Conservation (phyloP, 2,329 filamentous ascomycete genomes). For the Emericellopsis cladophorae region DNA sequence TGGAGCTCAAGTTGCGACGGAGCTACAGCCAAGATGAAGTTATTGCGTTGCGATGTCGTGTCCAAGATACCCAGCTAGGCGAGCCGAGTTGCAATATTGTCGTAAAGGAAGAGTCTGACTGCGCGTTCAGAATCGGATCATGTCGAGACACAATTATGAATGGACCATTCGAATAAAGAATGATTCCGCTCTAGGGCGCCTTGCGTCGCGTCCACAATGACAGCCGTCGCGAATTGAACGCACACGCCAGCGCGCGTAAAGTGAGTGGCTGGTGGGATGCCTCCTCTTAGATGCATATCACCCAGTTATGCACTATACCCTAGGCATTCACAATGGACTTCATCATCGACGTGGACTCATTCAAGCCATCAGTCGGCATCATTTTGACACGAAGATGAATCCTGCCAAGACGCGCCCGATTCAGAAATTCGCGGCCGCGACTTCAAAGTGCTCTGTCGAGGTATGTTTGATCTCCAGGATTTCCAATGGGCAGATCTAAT, state of each 20-base stretch:
- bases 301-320: background rate
- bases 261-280: conserved; percentile 11
- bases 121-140: too few species aligned
- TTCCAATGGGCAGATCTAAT: background rate
- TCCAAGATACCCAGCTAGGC: too few species aligned
- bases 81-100: too few species aligned
- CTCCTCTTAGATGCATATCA: conserved; percentile 1
- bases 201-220: background rate
- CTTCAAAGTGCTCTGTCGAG: conserved; percentile 42
- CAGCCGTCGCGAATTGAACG: background rate
- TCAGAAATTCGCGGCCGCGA: conserved; percentile 40
- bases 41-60: too few species aligned
- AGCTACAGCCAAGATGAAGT: too few species aligned
- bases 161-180: too few species aligned
- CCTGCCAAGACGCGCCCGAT: conserved; percentile 29
- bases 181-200: too few species aligned
- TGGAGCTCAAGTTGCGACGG: too few species aligned
- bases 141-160: too few species aligned
- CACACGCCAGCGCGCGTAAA: conserved; percentile 10
- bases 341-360: background rate
- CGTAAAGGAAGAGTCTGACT: too few species aligned
- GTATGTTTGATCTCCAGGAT: conserved; percentile 16
- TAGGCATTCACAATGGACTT: background rate
- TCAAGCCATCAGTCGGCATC: background rate
- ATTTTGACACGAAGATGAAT: conserved; percentile 8